phyloP scores from a whole-genome alignment of 441 rosid species.

The Hura crepitans region DNA sequence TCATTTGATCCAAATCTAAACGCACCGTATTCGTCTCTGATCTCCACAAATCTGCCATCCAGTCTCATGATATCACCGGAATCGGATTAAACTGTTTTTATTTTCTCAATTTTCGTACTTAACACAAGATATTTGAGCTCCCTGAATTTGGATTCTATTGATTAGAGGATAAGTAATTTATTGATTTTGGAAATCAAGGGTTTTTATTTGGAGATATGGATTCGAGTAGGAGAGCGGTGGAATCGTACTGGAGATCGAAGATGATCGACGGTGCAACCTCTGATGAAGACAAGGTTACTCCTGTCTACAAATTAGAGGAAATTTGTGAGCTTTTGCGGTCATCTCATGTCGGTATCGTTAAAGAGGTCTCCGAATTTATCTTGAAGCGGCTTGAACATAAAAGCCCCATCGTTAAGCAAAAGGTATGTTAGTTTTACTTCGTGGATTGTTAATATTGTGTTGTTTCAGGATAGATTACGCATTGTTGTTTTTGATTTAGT shows the following conservation, averaged over 20 bases:
- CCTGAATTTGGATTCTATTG: not conserved
- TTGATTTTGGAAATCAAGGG: conserved; percentile 4
- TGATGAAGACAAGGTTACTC: conserved; percentile 84
- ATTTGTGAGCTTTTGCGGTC: conserved; percentile 86
- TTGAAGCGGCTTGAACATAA: conserved; percentile 85
- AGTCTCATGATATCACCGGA: not conserved
- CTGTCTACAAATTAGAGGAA: conserved; percentile 93
- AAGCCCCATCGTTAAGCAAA: conserved; percentile 90
- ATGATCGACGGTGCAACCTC: conserved; percentile 88
- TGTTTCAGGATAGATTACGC: not conserved
- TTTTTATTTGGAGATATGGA: conserved; percentile 44
- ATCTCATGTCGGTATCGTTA: conserved; percentile 71
- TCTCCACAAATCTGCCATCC: not conserved
- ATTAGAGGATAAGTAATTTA: conserved; percentile 4
- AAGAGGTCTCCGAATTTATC: conserved; percentile 78
- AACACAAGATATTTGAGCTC: too few species aligned
- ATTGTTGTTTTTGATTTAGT: not conserved
- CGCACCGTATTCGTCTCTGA: not conserved
- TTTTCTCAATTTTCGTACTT: not conserved
- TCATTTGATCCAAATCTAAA: not conserved
- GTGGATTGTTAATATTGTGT: not conserved
- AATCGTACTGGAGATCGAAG: conserved; percentile 95
- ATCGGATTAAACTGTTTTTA: not conserved
- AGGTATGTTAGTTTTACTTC: conserved; percentile 41
- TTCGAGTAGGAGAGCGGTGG: conserved; percentile 99